phyloP scores from a whole-genome alignment of 306 rosid genomes.

The Rosa multiflora region DNA sequence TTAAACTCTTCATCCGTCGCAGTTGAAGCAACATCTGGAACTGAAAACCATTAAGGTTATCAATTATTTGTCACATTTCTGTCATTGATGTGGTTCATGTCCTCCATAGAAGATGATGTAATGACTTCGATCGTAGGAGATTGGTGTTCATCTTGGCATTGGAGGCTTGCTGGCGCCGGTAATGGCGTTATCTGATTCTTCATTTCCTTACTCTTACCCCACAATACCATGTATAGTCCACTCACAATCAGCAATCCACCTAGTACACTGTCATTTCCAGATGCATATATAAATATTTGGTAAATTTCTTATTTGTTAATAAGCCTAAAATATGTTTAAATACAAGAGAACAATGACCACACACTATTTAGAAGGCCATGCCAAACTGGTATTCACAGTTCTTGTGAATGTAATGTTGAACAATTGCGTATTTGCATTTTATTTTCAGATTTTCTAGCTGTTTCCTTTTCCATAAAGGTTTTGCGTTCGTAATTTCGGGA shows the following conservation, averaged over 20 bases:
- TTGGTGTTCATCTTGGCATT: neutral
- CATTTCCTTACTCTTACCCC: constrained; percentile 6
- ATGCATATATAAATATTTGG: neutral
- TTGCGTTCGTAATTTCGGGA: neutral
- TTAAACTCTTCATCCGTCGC: neutral
- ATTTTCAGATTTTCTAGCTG: neutral
- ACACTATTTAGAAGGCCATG: neutral
- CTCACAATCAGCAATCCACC: constrained; percentile 11
- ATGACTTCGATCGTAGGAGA: neutral
- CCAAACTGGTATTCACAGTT: neutral
- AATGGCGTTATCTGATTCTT: neutral
- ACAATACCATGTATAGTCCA: constrained; percentile 6
- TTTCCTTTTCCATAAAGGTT: neutral
- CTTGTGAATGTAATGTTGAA: neutral
- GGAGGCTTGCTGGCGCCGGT: neutral
- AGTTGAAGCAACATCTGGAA: neutral
- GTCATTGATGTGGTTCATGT: neutral
- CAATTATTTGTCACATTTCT: neutral
- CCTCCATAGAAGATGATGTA: neutral
- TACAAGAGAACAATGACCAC: neutral
- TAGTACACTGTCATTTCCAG: neutral
- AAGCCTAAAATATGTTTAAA: neutral
- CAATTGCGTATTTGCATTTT: neutral
- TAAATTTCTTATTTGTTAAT: neutral
- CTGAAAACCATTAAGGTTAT: neutral